Conservation (phyloP, 2,329 filamentous ascomycete genomes). For the Fusarium sp. region DNA sequence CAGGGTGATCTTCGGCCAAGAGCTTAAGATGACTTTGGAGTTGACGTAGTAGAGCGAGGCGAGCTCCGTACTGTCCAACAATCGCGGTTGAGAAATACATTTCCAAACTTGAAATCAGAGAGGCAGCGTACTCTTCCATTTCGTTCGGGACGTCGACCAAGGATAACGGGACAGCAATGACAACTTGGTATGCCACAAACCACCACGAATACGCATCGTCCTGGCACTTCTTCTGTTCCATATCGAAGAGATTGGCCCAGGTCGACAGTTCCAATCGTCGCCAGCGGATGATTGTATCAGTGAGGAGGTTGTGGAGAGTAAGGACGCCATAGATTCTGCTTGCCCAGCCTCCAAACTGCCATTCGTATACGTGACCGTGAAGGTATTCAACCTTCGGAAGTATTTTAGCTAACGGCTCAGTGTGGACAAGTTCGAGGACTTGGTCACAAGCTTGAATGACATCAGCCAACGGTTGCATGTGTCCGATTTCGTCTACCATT, state of each 20-base stretch:
- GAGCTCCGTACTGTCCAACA: conserved; percentile 80
- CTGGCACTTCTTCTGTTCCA: conserved; percentile 80
- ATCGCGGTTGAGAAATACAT: conserved; percentile 83
- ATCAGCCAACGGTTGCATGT: conserved; percentile 82
- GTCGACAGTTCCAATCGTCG: conserved; percentile 89
- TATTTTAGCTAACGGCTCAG: conserved; percentile 86
- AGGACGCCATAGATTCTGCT: conserved; percentile 80
- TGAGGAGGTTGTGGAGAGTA: conserved; percentile 79
- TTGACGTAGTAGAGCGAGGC: conserved; percentile 76
- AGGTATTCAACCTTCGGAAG: conserved; percentile 89
- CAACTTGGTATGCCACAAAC: conserved; percentile 93
- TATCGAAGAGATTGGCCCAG: conserved; percentile 89
- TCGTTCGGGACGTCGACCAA: conserved; percentile 69
- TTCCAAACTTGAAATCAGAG: conserved; percentile 80
- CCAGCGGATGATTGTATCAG: conserved; percentile 86
- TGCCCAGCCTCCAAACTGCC: conserved; percentile 88
- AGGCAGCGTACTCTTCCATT: conserved; percentile 71
- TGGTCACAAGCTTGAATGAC: conserved; percentile 80
- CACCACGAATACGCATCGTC: conserved; percentile 91
- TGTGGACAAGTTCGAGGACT: conserved; percentile 78
- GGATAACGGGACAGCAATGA: conserved; percentile 79
- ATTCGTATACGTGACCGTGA: conserved; percentile 87
- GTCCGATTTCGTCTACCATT: conserved; percentile 71
- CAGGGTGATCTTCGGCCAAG: conserved; percentile 68
- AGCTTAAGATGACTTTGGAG: conserved; percentile 73